Percentiles rank a stretch among this genome's conserved stretches.
These are phyloP conservation scores for Aspergillus conjunctus DNA, from an alignment of 495 filamentous ascomycete species.

Conservation along the genomic window DNA sequence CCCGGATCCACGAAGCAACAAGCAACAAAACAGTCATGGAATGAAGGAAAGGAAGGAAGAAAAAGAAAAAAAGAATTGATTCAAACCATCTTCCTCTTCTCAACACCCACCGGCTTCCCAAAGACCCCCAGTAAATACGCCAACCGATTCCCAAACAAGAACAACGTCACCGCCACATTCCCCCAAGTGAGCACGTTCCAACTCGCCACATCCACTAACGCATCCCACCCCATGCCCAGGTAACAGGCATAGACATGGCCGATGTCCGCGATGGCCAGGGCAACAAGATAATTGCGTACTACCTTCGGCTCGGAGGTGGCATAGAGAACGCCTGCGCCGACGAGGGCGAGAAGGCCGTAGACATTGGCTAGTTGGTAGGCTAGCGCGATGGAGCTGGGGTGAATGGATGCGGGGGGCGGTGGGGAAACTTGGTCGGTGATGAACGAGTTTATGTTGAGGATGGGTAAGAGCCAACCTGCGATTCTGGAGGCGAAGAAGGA, in stretches of 20 bases:
- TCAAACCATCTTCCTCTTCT: conserved; percentile 27
- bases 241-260: conserved; percentile 68
- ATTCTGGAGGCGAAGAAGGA: conserved; percentile 41
- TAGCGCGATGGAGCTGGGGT: conserved; percentile 50
- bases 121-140: conserved; percentile 61
- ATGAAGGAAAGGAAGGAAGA: background rate
- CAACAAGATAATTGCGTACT: conserved; percentile 66
- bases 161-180: conserved; percentile 64
- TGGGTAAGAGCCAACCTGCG: conserved; percentile 56
- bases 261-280: conserved; percentile 66
- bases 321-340: conserved; percentile 62
- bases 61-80: background rate
- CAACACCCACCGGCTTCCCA: conserved; percentile 57
- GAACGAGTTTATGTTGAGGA: conserved; percentile 60
- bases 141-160: conserved; percentile 57
- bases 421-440: conserved; percentile 59
- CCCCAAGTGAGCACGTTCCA: conserved; percentile 78
- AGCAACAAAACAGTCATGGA: background rate
- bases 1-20: too few relatives aligned
- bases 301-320: conserved; percentile 65
- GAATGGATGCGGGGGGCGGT: conserved; percentile 32
- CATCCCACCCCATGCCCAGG: conserved; percentile 57
- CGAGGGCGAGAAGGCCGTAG: conserved; percentile 64
- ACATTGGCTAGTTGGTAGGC: conserved; percentile 68
- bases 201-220: conserved; percentile 51